Evolutionary conservation across 2,329 filamentous ascomycete species (phyloP).

Genomic region (Penicillium sumatraense): DNA sequence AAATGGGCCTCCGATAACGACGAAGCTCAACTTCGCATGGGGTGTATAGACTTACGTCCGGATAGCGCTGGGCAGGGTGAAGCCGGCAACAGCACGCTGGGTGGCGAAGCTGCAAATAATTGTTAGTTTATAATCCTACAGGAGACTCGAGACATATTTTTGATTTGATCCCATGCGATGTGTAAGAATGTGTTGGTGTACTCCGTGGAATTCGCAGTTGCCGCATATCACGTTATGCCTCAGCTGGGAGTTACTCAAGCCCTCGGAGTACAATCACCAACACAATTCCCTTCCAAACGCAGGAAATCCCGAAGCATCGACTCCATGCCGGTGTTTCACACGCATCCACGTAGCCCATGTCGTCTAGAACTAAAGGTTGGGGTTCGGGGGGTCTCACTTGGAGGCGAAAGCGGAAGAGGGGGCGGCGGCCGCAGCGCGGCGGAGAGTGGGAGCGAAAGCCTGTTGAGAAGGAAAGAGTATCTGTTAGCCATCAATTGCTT

Average conservation of each 20-base stretch:
- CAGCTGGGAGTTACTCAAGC: neutral
- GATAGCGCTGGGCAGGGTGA: constrained; percentile 47
- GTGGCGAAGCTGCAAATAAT: constrained; percentile 52
- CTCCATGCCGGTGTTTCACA: neutral
- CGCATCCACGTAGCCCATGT: neutral
- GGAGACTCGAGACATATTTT: no score
- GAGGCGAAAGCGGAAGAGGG: constrained; percentile 64
- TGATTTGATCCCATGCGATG: neutral
- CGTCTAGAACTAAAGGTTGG: neutral
- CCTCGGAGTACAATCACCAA: neutral
- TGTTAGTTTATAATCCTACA: neutral
- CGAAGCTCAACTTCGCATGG: neutral
- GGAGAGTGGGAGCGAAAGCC: constrained; percentile 40
- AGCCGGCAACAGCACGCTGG: constrained; percentile 54
- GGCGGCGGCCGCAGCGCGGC: constrained; percentile 47
- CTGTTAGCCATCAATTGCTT: constrained; percentile 26
- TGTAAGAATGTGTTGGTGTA: neutral
- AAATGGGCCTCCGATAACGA: neutral
- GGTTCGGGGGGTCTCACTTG: constrained; percentile 50
- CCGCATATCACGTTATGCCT: neutral
- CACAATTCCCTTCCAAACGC: no score
- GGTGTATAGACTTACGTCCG: constrained; percentile 51
- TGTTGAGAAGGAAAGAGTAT: constrained; percentile 12
- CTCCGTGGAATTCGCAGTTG: neutral
- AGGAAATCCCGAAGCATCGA: no score